Evolutionary conservation across 192 early-diverging fungal genomes (phyloP).

Genomic region (Ambispora gerdemannii): DNA sequence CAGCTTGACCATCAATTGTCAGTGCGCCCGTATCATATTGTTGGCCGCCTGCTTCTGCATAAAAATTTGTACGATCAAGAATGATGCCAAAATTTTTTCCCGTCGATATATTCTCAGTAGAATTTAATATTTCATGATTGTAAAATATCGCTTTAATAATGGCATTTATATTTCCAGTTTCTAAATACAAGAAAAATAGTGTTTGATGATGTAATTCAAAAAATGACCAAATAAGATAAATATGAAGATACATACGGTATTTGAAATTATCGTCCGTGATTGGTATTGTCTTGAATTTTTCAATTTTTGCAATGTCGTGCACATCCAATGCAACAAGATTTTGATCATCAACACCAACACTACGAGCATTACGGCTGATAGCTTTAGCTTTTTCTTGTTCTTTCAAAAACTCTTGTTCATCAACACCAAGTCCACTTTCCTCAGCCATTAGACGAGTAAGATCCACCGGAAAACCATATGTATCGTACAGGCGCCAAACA

Average conservation of each 20-base stretch:
- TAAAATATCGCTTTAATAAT: conserved; percentile 78
- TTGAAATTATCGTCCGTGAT: conserved; percentile 86
- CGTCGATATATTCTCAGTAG: conserved; percentile 52
- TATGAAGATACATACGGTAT: conserved; percentile 56
- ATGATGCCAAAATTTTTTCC: conserved; percentile 77
- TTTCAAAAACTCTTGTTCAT: conserved; percentile 78
- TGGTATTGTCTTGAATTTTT: conserved; percentile 65
- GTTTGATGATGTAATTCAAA: neutral
- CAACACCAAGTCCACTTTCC: conserved; percentile 80
- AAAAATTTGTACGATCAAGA: conserved; percentile 95
- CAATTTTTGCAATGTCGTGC: conserved; percentile 85
- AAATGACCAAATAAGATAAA: conserved; percentile 3
- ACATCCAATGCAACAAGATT: conserved; percentile 81
- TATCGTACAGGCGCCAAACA: conserved; percentile 98
- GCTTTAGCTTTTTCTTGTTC: conserved; percentile 79
- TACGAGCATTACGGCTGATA: conserved; percentile 58
- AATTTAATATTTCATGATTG: conserved; percentile 46
- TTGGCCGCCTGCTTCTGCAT: conserved; percentile 97
- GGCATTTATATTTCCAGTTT: conserved; percentile 64
- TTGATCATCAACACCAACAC: conserved; percentile 47
- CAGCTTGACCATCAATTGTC: conserved; percentile 76
- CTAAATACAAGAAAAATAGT: conserved; percentile 31
- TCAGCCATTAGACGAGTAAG: conserved; percentile 98
- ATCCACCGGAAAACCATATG: conserved; percentile 98
- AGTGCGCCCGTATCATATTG: conserved; percentile 87